Evolutionary conservation across 306 rosid genomes (phyloP), one percentile per base, ranked within the genome.

Genomic region (Ormosia semicastrata): DNA sequence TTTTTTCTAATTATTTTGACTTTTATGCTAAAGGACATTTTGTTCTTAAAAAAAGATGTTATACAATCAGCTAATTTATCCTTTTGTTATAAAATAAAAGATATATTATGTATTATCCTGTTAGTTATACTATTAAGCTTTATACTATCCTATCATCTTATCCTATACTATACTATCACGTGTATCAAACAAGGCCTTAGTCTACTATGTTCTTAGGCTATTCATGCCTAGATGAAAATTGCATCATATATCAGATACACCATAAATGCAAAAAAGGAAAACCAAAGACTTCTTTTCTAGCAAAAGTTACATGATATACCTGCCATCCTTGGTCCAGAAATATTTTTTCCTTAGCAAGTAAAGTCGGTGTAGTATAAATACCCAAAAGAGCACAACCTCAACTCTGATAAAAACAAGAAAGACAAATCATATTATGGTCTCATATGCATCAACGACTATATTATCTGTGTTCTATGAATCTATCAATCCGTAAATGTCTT

Each of bases 281-380:
- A 47, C 3, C 12, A 63, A 33, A 69, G 62, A 15, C 18, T 47
- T 47, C 63, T 33, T 33, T 63, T 75, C 72, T 53, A 60, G 41
- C 18, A 1, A 39, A 56, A 33, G 15, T 40, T 66, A 32, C 3
- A 78, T 24, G 66, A 59, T 6, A 62, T 83, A 92, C 93, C 97
- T 89, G 87, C 97, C 97, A 89, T 80, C 92, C 92, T 67, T 85
- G 89, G 49, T 90, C 91, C 67, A 92, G 86, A 85, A 92, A 92
- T 70, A 86, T 85, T 6, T 82, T 80, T 71, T 92, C 90, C 87
- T 92, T 92, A 40, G 91, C 92, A 2, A 37, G 78, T 69, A 90
- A 79, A 41, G 89, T 86, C 5, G 91, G 91, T 63, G 93, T 90
- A 47, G 87, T 91, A 78, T 87, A n/a, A 70, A 90, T 82, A 62